Evolutionary conservation across 192 early-diverging fungal species (phyloP), one percentile per base, ranked within the genome.

Genomic region (Backusella australiensis): DNA sequence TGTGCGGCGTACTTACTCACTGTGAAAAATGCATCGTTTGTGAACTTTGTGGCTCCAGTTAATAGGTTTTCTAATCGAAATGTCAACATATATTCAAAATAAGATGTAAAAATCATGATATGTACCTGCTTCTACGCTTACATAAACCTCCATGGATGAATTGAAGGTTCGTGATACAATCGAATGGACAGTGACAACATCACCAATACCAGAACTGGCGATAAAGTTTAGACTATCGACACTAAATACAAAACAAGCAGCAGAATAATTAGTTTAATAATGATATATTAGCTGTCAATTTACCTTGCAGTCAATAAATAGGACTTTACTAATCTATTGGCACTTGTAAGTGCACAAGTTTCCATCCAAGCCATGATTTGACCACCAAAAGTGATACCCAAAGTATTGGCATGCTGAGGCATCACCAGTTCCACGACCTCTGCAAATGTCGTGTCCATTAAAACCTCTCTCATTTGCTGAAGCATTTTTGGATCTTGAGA

Each of bases 321-420:
- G 4, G 86, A 78, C 65, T 89, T 80, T 1, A 83, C 83, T 44
- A 89, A 80, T 15, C 89, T 85, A 75, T 79, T 83, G 1, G 91
- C 91, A 69, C 88, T 87, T n/a, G 89, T 82, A 6, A 88, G 73
- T 4, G 86, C 81, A 76, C 91, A 88, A 21, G 78, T 83, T 74
- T 92, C 91, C 91, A 92, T 92, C 89, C 89, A 92, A 52, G 87
- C 78, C 84, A 92, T 92, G 52, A 92, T 92, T 68, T 91, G 88
- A 23, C 91, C 91, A 70, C 91, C 91, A 85, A 92, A 92, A 6
- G 91, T 92, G 53, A 92, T 92, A 49, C 80, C 70, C 14, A 90
- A 75, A 1, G 85, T 85, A 56, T 93, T 93, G 17, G 90, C 91
- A 74, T 94, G 93, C 39, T 93, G 91, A 11, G 92, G 92, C 79